These are phyloP conservation scores for Cymbopogon flexuosus DNA, from an alignment of 202 grass and related monocot species.

Conservation along the genomic window DNA sequence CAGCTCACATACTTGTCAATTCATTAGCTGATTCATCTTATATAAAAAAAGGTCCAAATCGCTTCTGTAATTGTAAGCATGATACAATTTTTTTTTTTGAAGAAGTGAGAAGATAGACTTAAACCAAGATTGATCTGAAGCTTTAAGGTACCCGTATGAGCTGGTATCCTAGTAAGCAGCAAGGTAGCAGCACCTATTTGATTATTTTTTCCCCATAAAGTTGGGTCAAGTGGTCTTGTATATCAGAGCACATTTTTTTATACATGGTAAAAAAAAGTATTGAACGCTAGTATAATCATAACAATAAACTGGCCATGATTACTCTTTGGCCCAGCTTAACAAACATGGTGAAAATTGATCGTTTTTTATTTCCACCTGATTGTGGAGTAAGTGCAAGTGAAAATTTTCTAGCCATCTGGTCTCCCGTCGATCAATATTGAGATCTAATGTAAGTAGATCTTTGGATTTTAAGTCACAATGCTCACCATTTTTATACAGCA, in stretches of 20 bases:
- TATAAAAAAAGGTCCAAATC: background rate
- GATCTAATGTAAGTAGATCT: background rate
- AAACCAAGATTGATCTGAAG: background rate
- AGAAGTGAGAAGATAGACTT: background rate
- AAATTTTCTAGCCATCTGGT: background rate
- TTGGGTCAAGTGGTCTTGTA: background rate
- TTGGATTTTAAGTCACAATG: background rate
- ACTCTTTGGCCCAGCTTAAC: background rate
- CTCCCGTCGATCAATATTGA: background rate
- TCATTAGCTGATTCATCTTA: background rate
- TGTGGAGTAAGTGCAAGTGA: background rate
- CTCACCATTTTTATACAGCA: background rate
- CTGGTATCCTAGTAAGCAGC: background rate
- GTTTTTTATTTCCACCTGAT: background rate
- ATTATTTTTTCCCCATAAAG: background rate
- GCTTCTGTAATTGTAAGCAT: background rate
- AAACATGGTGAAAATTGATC: background rate
- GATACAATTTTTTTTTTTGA: background rate
- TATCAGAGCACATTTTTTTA: background rate
- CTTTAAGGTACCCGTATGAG: background rate
- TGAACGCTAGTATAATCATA: background rate
- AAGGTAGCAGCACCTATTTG: background rate
- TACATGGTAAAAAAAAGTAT: background rate
- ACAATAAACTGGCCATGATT: background rate
- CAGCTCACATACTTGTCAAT: background rate